Evolutionary conservation across 441 rosid genomes (phyloP).

Genomic region (Gossypium davidsonii): DNA sequence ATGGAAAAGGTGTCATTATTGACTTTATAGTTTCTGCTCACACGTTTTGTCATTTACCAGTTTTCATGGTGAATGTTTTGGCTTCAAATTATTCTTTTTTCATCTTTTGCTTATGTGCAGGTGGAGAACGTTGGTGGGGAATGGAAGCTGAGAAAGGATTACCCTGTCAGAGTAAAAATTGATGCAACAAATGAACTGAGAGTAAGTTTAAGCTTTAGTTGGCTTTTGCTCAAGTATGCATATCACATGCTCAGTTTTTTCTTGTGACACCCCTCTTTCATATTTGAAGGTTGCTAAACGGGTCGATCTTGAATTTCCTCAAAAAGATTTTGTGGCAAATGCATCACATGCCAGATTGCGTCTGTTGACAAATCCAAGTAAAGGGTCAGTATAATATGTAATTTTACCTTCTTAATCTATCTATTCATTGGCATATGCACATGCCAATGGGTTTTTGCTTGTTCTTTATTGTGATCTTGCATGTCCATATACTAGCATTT

Average conservation of each 20-base stretch:
- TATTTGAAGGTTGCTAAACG: conserved; percentile 41
- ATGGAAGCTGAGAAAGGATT: conserved; percentile 28
- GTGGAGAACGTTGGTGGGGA: conserved; percentile 35
- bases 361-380: conserved; percentile 28
- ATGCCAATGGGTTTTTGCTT: background rate
- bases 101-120: conserved; percentile 28
- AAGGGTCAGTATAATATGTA: conserved; percentile 38
- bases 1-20: conserved; percentile 33
- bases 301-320: conserved; percentile 30
- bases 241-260: background rate
- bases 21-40: background rate
- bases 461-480: background rate
- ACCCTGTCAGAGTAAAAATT: conserved; percentile 26
- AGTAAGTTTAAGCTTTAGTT: conserved; percentile 36
- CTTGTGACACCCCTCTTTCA: conserved; percentile 4
- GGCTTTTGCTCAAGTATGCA: background rate
- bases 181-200: conserved; percentile 33
- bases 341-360: conserved; percentile 31
- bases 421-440: background rate
- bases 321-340: conserved; percentile 34
- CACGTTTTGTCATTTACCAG: background rate
- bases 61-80: background rate
- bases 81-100: conserved; percentile 14
- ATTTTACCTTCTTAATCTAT: background rate
- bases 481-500: background rate